Evolutionary conservation across 148 eudicot species (phyloP), one percentile per base, ranked within the genome.

Genomic region (Fagopyrum tataricum): DNA sequence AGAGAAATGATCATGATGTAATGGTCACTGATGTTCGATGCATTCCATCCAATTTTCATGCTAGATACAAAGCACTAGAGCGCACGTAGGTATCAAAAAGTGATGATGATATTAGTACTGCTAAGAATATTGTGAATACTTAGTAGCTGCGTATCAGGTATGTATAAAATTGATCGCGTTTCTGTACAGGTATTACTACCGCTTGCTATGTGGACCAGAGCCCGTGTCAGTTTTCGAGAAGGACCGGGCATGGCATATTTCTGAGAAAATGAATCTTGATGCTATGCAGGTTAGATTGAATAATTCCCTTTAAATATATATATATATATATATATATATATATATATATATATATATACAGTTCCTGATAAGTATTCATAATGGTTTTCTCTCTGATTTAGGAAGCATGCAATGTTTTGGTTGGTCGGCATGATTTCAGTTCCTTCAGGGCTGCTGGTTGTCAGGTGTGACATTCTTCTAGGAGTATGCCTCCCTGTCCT

Each of bases 401-500:
- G 99, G 88, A 84, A 82, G 99, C 97, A 53, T 95, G 99, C 79
- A 82, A 81, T 71, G 80, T 95, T 78, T 93, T 95, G 82, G 86
- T 67, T 75, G 99, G 99, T 52, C 78, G 66, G 14, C 99, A 95
- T 79, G 99, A 95, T 83, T 95, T 95, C 87, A 92, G 97, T 78
- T 95, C 99, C 70, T 92, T 95, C 78, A 85, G 99, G 76, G 97
- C 94, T 71, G 78, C 94, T 85, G 95, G 86, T 73, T 95, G 99
- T 80, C 91, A 95, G 99, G 99, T 95, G 47, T 13, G 37, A 42
- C 14, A 39, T 37, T 39, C 69, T 37, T 15, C 7, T 64, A 18
- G 18, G 69, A 31, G 14, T 64, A 37, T 5, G 42, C 42, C 8
- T 11, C 67, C 37, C 67, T 64, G 14, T 59, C 13, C 39, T 13